phyloP scores from a whole-genome alignment of 2,329 filamentous ascomycete species.

The Drechslerella coelobrocha region DNA sequence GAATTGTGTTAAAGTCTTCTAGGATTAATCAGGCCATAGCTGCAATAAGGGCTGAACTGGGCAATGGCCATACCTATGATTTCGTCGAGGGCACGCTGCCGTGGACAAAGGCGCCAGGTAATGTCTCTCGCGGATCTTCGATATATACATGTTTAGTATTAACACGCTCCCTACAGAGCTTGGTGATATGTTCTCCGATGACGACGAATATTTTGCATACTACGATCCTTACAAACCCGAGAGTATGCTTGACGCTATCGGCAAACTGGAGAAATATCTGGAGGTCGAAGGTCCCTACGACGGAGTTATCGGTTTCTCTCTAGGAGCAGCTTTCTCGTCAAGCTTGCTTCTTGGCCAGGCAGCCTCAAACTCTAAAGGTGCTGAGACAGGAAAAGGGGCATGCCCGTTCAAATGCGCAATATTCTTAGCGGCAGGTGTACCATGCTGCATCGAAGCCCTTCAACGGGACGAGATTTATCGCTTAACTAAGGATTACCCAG shows the following conservation, averaged over 20 bases:
- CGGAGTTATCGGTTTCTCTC: slow-evolving; percentile 28
- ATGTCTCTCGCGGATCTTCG: too few relatives aligned
- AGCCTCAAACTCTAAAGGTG: neutral
- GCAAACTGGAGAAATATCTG: slow-evolving; percentile 17
- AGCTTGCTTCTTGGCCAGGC: neutral
- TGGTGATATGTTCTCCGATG: slow-evolving; percentile 25
- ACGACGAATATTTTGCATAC: slow-evolving; percentile 37
- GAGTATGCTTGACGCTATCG: slow-evolving; percentile 14
- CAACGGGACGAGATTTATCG: slow-evolving; percentile 4
- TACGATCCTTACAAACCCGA: slow-evolving; percentile 21
- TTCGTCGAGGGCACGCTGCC: neutral
- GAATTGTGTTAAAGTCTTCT: neutral
- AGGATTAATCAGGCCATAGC: neutral
- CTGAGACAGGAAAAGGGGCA: neutral
- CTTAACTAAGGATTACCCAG: slow-evolving; percentile 3
- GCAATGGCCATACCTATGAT: neutral
- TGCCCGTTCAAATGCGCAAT: slow-evolving; percentile 33
- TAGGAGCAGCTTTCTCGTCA: slow-evolving; percentile 15
- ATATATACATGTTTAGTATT: neutral
- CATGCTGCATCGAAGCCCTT: slow-evolving; percentile 8
- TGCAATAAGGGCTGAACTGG: neutral
- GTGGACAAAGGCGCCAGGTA: neutral
- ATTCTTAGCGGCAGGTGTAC: slow-evolving; percentile 20
- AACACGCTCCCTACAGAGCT: neutral
- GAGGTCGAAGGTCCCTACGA: slow-evolving; percentile 35